Percentiles rank a stretch among this genome's conserved stretches.
These are phyloP conservation scores for Fusarium papillatum DNA, from an alignment of 2,329 filamentous ascomycete species.

Conservation along the genomic window DNA sequence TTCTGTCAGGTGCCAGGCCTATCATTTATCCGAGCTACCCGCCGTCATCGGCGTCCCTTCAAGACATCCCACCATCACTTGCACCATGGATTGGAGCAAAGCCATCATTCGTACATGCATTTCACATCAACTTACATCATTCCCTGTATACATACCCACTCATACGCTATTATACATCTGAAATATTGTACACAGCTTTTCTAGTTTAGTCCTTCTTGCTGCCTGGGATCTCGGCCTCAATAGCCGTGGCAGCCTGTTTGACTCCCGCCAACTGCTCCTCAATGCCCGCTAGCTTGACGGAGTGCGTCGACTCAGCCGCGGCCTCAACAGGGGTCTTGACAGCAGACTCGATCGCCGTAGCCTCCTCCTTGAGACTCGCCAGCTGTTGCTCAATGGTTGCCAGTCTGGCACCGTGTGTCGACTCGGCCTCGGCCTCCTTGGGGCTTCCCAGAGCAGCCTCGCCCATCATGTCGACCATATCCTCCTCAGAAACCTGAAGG, in stretches of 20 bases:
- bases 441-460: constrained; percentile 35
- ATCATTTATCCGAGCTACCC: constrained; percentile 31
- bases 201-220: constrained; percentile 37
- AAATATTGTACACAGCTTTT: constrained; percentile 41
- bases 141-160: constrained; percentile 28
- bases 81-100: background rate
- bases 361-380: background rate
- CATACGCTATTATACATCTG: constrained; percentile 38
- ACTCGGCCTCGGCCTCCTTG: constrained; percentile 22
- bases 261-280: constrained; percentile 38
- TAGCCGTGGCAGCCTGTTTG: constrained; percentile 32
- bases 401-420: constrained; percentile 5
- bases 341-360: background rate
- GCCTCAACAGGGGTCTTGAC: constrained; percentile 1
- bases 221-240: constrained; percentile 40
- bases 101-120: constrained; percentile 14
- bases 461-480: constrained; percentile 52
- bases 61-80: background rate
- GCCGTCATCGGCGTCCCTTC: constrained; percentile 28
- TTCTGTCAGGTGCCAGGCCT: constrained; percentile 6
- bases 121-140: constrained; percentile 33
- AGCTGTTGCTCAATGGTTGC: background rate
- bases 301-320: background rate
- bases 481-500: constrained; percentile 50
- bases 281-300: constrained; percentile 28